Conservation (phyloP, 192 early-diverging fungal genomes). For the Spizellomyces punctatus region DNA sequence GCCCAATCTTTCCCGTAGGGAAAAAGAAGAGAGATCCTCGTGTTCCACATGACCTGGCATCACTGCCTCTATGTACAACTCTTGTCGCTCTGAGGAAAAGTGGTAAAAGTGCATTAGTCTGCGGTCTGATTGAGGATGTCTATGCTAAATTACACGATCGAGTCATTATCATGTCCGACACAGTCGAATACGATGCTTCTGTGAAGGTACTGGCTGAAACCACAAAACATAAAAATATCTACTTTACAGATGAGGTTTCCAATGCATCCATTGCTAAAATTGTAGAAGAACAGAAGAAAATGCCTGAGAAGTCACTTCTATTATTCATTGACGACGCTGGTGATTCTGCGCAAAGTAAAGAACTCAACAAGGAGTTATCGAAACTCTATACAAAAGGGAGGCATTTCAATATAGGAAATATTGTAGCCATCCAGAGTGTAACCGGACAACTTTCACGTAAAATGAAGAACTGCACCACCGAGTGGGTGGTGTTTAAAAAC, state of each 20-base stretch:
- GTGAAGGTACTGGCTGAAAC: slow-evolving; percentile 11
- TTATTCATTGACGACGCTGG: slow-evolving; percentile 24
- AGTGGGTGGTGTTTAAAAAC: slow-evolving; percentile 21
- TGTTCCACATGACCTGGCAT: slow-evolving; percentile 11
- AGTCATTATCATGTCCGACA: slow-evolving; percentile 22
- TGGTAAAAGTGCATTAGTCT: slow-evolving; percentile 16
- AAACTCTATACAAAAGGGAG: slow-evolving; percentile 23
- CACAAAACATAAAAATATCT: slow-evolving; percentile 23
- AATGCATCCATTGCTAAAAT: slow-evolving; percentile 4
- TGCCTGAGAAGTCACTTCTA: slow-evolving; percentile 3
- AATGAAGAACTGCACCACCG: slow-evolving; percentile 19
- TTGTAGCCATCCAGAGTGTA: slow-evolving; percentile 7
- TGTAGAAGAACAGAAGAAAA: slow-evolving; percentile 21
- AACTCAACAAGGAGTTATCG: slow-evolving; percentile 7
- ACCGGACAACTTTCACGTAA: slow-evolving; percentile 17
- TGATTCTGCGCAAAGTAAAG: slow-evolving; percentile 16
- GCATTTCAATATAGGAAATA: slow-evolving; percentile 4
- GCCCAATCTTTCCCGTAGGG: slow-evolving; percentile 9
- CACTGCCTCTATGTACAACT: slow-evolving; percentile 13
- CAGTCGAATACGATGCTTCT: slow-evolving; percentile 17
- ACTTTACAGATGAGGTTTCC: slow-evolving; percentile 18
- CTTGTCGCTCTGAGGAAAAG: slow-evolving; percentile 9
- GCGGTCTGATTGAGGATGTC: slow-evolving; percentile 20
- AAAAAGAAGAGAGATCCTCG: slow-evolving; percentile 10
- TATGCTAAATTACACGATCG: slow-evolving; percentile 16